Evolutionary conservation across 2,329 filamentous ascomycete genomes (phyloP).

Genomic region (Fusarium brachygibbosum): DNA sequence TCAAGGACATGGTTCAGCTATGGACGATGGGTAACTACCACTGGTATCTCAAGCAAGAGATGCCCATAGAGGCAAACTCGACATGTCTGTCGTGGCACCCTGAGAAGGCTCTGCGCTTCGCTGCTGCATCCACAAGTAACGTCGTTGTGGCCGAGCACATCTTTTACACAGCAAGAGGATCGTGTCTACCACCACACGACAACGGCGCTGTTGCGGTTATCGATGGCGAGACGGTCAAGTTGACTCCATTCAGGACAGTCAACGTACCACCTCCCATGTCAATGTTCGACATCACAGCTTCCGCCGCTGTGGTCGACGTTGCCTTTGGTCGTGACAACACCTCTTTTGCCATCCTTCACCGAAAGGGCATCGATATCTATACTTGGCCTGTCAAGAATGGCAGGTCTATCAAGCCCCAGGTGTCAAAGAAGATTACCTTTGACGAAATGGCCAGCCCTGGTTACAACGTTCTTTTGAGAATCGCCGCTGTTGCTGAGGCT

Average conservation of each 20-base stretch:
- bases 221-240: slow-evolving; percentile 82
- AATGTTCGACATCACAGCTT: slow-evolving; percentile 76
- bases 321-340: slow-evolving; percentile 76
- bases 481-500: slow-evolving; percentile 41
- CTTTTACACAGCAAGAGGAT: slow-evolving; percentile 76
- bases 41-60: slow-evolving; percentile 96
- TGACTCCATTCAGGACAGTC: slow-evolving; percentile 86
- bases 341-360: slow-evolving; percentile 79
- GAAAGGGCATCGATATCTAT: slow-evolving; percentile 75
- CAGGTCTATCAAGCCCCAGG: slow-evolving; percentile 60
- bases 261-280: slow-evolving; percentile 96
- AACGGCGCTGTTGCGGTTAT: slow-evolving; percentile 85
- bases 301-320: slow-evolving; percentile 78
- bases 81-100: slow-evolving; percentile 79
- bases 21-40: slow-evolving; percentile 99
- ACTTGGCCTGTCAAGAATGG: slow-evolving; percentile 74
- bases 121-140: slow-evolving; percentile 64
- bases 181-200: slow-evolving; percentile 78
- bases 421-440: slow-evolving; percentile 59
- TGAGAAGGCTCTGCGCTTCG: slow-evolving; percentile 81
- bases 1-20: slow-evolving; percentile 82
- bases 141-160: slow-evolving; percentile 75
- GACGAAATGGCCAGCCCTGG: slow-evolving; percentile 47
- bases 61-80: slow-evolving; percentile 61
- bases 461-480: slow-evolving; percentile 25